A percentile compares a stretch with the other conserved stretches of the same genome.
These are phyloP conservation scores for Leishmania guyanensis DNA, from an alignment of 208 protist species.

Conservation along the genomic window DNA sequence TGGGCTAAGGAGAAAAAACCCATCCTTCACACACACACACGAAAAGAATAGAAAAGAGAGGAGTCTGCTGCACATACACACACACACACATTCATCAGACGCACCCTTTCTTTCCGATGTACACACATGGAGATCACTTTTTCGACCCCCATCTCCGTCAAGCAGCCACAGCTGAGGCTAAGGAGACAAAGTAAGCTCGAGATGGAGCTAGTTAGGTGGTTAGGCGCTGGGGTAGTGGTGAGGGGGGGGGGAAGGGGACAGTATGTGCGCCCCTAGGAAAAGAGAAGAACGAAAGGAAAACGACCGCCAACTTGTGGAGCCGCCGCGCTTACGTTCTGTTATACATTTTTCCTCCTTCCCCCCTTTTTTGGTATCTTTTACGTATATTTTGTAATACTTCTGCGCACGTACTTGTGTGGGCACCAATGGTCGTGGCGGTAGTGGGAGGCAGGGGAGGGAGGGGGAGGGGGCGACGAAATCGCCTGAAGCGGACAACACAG, in stretches of 20 bases:
- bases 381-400: neutral
- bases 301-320: constrained; percentile 5
- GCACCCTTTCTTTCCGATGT: neutral
- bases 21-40: neutral
- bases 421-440: neutral
- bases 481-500: too few relatives aligned
- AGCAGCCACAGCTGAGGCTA: neutral
- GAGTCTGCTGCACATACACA: neutral
- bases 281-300: neutral
- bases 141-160: neutral
- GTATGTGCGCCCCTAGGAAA: neutral
- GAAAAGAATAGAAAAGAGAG: neutral
- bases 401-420: neutral
- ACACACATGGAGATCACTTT: neutral
- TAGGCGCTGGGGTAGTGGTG: too few relatives aligned
- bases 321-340: neutral
- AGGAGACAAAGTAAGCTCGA: neutral
- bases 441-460: neutral
- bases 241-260: neutral
- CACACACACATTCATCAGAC: neutral
- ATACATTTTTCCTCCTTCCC: neutral
- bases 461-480: neutral
- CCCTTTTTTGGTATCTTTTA: neutral
- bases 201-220: neutral
- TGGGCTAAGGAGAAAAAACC: neutral